Conservation (phyloP, 306 rosid species). For the Medicago ruthenica region DNA sequence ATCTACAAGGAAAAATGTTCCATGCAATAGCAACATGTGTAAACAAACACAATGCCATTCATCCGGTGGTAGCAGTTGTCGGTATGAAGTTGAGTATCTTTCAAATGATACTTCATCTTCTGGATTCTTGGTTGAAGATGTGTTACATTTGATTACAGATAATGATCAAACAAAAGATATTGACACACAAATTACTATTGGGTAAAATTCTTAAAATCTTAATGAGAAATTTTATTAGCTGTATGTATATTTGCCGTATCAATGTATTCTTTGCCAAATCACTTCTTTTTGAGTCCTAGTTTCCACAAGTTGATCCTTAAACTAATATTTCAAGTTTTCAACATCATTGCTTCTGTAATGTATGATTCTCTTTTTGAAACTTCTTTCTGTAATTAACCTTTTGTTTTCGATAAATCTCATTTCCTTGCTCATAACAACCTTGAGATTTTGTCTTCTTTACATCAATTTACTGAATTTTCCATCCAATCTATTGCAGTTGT, state of each 20-base stretch:
- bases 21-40: constrained; percentile 68
- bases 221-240: background rate
- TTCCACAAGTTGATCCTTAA: constrained; percentile 23
- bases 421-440: background rate
- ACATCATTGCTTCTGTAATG: constrained; percentile 1
- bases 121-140: constrained; percentile 81
- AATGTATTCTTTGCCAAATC: background rate
- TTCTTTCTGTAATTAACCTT: background rate
- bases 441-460: constrained; percentile 21
- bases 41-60: constrained; percentile 54
- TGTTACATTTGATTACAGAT: constrained; percentile 70
- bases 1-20: constrained; percentile 61
- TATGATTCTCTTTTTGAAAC: constrained; percentile 33
- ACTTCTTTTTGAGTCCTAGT: constrained; percentile 10
- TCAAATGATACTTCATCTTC: constrained; percentile 65
- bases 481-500: constrained; percentile 64
- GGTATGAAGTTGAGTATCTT: constrained; percentile 58
- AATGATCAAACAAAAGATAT: constrained; percentile 50
- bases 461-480: background rate
- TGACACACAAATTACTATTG: constrained; percentile 65
- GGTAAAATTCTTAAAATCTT: constrained; percentile 52
- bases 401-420: constrained; percentile 6
- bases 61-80: constrained; percentile 50
- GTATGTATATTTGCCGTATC: constrained; percentile 4
- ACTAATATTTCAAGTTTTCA: constrained; percentile 2